Evolutionary conservation across 208 protist species (phyloP), one percentile per base, ranked within the genome.

Genomic region (Crithidia mellificae): DNA sequence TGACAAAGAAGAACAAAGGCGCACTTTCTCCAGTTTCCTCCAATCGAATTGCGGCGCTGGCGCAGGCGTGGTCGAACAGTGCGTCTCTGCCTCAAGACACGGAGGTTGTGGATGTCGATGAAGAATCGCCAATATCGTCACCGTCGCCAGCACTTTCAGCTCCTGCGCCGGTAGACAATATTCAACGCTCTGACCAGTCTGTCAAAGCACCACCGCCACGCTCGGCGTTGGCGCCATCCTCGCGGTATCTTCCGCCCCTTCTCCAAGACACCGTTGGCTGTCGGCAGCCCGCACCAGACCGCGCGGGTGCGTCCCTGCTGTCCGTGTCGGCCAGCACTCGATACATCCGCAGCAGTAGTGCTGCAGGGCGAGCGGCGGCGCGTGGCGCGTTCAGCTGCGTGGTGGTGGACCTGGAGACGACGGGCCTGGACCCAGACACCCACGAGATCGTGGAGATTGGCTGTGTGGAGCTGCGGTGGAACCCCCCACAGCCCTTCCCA

Each of bases 381-480:
- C 5, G 14, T 15, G 11, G 49, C 57, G 46, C 72, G 0, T 78
- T 81, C 61, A 82, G 72, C 61, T 76, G 65, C 25, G 54, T 86
- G 17, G 76, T 80, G 25, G 29, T 92, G 8, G 83, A 90, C 56
- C 38, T 92, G 15, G 87, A 92, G 59, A 92, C 87, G 19, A 92
- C 87, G 3, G 87, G 87, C 29, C 82, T 92, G 27, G 79, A 71
- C 17, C 43, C 74, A 20, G 32, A 61, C 30, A 24, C 19, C 6
- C 72, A 86, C 49, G 69, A 79, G 46, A 87, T 92, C 36, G 66
- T 92, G 3, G 80, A 87, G 34, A 65, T 92, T 32, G 87, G 67
- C 4, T 81, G 69, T 34, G 83, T 85, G 36, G 82, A 88, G 64
- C 61, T 91, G 59, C 79, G 76, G 19, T 91, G 78, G 82, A 81